Conservation (phyloP, 768 basidiomycete species). For the Psilocybe cubensis region DNA sequence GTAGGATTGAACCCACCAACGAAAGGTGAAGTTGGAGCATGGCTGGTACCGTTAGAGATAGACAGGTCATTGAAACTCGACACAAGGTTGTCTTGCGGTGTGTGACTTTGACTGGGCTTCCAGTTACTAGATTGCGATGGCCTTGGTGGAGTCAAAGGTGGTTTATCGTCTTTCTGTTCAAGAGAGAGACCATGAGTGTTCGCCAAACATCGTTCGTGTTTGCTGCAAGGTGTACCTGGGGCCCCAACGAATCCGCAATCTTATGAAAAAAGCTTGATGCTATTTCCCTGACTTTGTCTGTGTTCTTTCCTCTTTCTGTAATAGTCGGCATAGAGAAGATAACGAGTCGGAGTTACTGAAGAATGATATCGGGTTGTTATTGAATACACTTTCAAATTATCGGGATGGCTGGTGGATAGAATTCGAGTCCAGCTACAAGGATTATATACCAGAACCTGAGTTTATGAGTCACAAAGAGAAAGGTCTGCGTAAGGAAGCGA, state of each 20-base stretch:
- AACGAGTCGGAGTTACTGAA: background rate
- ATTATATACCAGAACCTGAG: background rate
- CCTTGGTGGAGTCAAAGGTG: constrained; percentile 21
- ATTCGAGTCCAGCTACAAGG: background rate
- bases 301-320: constrained; percentile 6
- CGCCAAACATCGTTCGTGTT: background rate
- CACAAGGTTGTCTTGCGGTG: constrained; percentile 17
- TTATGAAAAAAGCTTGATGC: constrained; percentile 23
- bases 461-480: background rate
- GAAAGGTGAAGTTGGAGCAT: constrained; percentile 30
- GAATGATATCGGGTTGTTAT: background rate
- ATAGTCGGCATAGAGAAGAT: background rate
- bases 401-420: background rate
- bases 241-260: constrained; percentile 20
- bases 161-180: constrained; percentile 8
- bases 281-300: background rate
- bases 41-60: constrained; percentile 18
- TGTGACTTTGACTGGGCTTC: background rate
- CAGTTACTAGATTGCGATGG: background rate
- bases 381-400: too few species aligned
- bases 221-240: constrained; percentile 12
- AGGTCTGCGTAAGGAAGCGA: background rate
- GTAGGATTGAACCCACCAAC: constrained; percentile 53
- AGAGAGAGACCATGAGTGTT: background rate
- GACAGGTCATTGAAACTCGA: constrained; percentile 31